Base-by-base conservation (phyloP, 164 flowering plant species). In the Magnolia changhungtana region DNA sequence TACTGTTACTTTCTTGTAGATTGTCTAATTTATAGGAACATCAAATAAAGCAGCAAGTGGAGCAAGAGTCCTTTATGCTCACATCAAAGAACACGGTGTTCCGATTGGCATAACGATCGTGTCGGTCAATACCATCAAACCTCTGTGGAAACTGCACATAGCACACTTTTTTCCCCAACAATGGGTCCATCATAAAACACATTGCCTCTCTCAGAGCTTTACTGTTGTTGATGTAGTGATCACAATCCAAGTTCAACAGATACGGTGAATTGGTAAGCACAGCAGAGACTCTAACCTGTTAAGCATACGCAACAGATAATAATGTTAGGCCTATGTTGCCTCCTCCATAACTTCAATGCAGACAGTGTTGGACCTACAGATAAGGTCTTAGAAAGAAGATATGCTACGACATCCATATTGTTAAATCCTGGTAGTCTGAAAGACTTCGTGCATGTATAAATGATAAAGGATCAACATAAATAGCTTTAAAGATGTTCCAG, bases 241-340 rank as follows among this genome's bases (percentile, higher is more conserved):
- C 97, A 85, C 99, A 96, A 51, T 94, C 99, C 94, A 94, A 88
- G 88, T 96, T 96, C 81, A 96, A 84, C 93, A 96, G 88, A 84
- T 88, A 96, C 58, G 99, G 97, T 73, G 98, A 96, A 88, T 96
- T 96, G 19, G 98, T 96, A 50, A 96, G 96, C 73, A 96, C 98
- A 9, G 90, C 99, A 50, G 99, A 87, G 61, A 96, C 99, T 0
- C 99, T 92, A 72, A 96, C 84, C 99, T 95, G 89, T 73, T 81
- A 27, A 49, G n/a, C 49, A 24, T 63, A 19, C 13, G 66, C 45
- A 74, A n/a, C 4, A 81, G 51, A 45, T 73, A 14, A 66, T 16
- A 18, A 65, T 16, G 20, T 58, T 14, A 3, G 27, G 20, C 64
- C 2, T 61, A 20, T 29, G 7, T 7, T 69, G 14, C 24, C 23